Percentiles rank a stretch among this genome's conserved stretches.
phyloP scores from a whole-genome alignment of 1,139 yeast genomes.

The Hemisphaericaspora subhashii region DNA sequence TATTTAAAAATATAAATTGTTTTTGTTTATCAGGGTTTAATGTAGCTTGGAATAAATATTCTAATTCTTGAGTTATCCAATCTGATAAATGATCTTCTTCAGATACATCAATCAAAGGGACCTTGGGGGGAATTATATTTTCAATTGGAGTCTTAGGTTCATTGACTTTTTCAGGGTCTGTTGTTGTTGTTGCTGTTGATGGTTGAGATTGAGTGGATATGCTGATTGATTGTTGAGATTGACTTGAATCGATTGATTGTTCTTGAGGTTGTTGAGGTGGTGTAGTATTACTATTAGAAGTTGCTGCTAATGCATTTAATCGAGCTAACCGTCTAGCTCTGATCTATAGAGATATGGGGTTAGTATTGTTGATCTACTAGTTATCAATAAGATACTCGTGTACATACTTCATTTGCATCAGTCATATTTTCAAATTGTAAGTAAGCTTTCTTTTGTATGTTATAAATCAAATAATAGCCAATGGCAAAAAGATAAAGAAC shows the following conservation, averaged over 20 bases:
- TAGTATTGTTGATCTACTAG: too few species aligned
- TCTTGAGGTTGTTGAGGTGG: conserved; percentile 2
- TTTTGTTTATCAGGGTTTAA: conserved; percentile 13
- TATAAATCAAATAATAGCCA: neutral
- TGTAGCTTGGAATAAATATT: conserved; percentile 43
- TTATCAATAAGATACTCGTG: conserved; percentile 1
- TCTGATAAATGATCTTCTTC: conserved; percentile 23
- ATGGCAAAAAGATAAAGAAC: too few species aligned
- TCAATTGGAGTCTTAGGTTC: conserved; percentile 1
- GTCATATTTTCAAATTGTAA: neutral
- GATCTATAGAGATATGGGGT: conserved; percentile 30
- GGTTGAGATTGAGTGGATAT: neutral
- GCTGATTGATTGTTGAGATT: too few species aligned
- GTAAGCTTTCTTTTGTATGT: neutral
- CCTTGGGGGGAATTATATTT: neutral
- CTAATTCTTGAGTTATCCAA: conserved; percentile 35
- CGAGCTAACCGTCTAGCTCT: conserved; percentile 60
- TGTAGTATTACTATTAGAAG: neutral
- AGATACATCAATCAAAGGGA: conserved; percentile 6
- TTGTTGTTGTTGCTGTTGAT: conserved; percentile 1
- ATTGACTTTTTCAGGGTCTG: conserved; percentile 1
- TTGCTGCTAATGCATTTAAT: conserved; percentile 36
- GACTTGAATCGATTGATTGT: neutral
- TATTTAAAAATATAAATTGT: conserved; percentile 30
- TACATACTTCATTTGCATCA: neutral